Base-by-base conservation (phyloP, 208 protist genomes). In the Acanthamoeba lenticulata region DNA sequence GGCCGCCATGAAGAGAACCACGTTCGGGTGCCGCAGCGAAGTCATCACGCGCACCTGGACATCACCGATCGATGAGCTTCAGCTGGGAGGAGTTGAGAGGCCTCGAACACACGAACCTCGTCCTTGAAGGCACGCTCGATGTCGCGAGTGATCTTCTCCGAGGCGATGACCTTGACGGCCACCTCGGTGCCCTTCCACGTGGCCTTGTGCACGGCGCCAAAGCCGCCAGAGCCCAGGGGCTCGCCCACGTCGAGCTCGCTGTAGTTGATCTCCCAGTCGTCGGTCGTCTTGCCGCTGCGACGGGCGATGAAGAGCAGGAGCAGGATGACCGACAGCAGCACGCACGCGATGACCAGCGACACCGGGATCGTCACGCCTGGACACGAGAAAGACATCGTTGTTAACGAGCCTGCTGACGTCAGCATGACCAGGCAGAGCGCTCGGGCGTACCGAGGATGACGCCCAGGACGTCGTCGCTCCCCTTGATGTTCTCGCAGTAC, bases 1-100 rank as follows among this genome's bases (percentile, higher is more conserved):
- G 0, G 90, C 95, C 4, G 94, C 95, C 65, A 96, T 96, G 65
- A 96, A 96, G 15, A 96, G 60, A 2, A 96, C 94, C 15, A 96
- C 65, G 47, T 96, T 96, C 1, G 95, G 95, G 27, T 96, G 95
- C 32, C 90, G 1, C 38, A 96, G 27, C 55, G 95, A 15, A 0
- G 69, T 96, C 69, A 96, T 94, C 52, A 96, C 95, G 0, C 77
- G 93, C 21, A 96, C 94, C 83, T 96, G 36, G 45, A 62, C 11
- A 19, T 36, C n/a, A 89, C 44, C 52, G 7, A 65, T 79, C 36
- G 36, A 79, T 79, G 17, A 79, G 15, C 24, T 79, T n/a, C n/a
- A n/a, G n/a, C n/a, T n/a, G n/a, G n/a, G n/a, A n/a, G n/a, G n/a
- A 32, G 36, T 44, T 9, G 36, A 34, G 36, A 89, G 44, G 9